Base-by-base conservation (phyloP, 1,284 basidiomycete genomes). In the Fomitopsis schrenkii region DNA sequence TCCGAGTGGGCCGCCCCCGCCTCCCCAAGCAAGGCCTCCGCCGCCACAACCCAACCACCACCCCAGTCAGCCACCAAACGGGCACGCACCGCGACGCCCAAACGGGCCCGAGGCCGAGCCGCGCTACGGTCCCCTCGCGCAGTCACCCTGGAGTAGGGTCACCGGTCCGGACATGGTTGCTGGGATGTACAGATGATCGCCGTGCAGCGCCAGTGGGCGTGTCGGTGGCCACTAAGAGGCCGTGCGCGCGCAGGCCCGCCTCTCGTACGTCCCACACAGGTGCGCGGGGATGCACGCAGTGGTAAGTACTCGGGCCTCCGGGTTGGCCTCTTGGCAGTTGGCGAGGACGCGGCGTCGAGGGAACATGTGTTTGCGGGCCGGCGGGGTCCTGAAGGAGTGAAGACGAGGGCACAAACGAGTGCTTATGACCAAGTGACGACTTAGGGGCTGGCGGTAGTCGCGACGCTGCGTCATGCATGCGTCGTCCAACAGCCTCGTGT, bases 131-230 rank as follows among this genome's bases (percentile, higher is more conserved):
- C 85, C 87, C 12, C 76, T 90, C 15, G 83, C 81, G 6, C 64
- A 74, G 28, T 86, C 88, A 30, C 81, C 72, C 9, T 90, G 84
- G 84, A 91, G 90, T 73, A 90, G 85, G 73, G 90, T 88, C 40
- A 76, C 83, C 28, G 90, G 90, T 5, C 90, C 90, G 5, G 58
- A 74, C 30, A 71, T 78, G 26, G 74, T 90, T 57, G 78, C 80
- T 42, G 90, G 90, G 36, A 83, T 91, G 81, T 80, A 83, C 65
- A 80, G 90, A 71, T 91, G 74, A 83, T 46, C 52, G 17, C 30
- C 30, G 55, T 26, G 35, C n/a, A n/a, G 33, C 33, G 35, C 52
- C 15, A 3, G 35, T 40, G 30, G 17, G 50, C 50, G 12, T 19
- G 35, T 33, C 30, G 35, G 14, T n/a, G 50, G 33, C 15, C 48